These are phyloP conservation scores for Aureobasidium musti DNA, from an alignment of 2,329 filamentous ascomycete species.

Conservation along the genomic window DNA sequence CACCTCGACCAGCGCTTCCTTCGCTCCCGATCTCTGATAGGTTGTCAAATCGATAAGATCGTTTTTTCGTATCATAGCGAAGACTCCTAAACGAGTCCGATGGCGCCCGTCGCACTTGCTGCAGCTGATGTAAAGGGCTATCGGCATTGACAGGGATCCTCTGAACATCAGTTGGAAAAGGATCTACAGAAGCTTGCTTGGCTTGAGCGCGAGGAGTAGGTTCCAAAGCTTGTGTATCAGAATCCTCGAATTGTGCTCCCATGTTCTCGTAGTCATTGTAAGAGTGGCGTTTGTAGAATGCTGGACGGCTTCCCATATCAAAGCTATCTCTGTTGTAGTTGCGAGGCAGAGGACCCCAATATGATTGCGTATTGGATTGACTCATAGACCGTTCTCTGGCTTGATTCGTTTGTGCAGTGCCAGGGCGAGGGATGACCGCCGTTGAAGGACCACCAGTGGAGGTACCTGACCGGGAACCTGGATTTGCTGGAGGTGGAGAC, in stretches of 20 bases:
- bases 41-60: constrained; percentile 13
- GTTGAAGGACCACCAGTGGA: neutral
- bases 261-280: constrained; percentile 16
- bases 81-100: constrained; percentile 10
- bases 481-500: neutral
- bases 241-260: neutral
- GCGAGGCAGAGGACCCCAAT: constrained; percentile 11
- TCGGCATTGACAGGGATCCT: constrained; percentile 6
- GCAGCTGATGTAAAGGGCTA: neutral
- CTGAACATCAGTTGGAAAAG: constrained; percentile 15
- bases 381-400: neutral
- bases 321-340: constrained; percentile 1
- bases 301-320: neutral
- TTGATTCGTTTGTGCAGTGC: constrained; percentile 1
- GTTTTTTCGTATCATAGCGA: constrained; percentile 11
- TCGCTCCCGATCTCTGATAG: constrained; percentile 23
- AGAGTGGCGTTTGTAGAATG: neutral
- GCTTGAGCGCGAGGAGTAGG: neutral
- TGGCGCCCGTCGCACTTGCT: neutral
- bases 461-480: neutral
- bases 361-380: neutral
- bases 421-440: neutral
- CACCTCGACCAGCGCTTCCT: neutral
- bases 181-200: constrained; percentile 18
- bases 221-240: constrained; percentile 3